Conservation (phyloP, 2,329 filamentous ascomycete species). For the Nemania serpens region DNA sequence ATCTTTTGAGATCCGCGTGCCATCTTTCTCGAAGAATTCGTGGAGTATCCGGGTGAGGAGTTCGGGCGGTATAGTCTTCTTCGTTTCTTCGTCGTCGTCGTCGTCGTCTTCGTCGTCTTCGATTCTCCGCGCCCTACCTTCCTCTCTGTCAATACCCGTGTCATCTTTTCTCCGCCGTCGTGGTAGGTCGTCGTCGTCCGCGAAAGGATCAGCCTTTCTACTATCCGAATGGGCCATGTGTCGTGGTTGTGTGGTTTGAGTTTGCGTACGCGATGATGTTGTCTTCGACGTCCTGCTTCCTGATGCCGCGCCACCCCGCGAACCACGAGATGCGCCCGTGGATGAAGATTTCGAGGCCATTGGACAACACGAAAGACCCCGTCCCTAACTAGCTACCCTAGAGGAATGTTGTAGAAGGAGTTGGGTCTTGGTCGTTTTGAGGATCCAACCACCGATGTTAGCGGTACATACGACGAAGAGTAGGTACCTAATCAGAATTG, state of each 20-base stretch:
- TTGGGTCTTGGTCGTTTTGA: not conserved
- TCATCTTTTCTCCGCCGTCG: slow-evolving; percentile 16
- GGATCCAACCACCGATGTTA: not conserved
- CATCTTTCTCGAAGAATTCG: slow-evolving; percentile 74
- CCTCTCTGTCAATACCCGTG: slow-evolving; percentile 34
- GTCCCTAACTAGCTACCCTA: not conserved
- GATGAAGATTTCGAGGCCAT: slow-evolving; percentile 53
- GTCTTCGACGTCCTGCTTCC: slow-evolving; percentile 23
- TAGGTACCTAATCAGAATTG: too few species aligned
- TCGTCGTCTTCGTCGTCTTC: slow-evolving; percentile 42
- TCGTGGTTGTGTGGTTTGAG: slow-evolving; percentile 14
- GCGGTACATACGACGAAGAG: not conserved
- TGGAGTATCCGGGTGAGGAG: slow-evolving; percentile 78
- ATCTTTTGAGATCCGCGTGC: slow-evolving; percentile 75
- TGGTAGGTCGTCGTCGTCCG: slow-evolving; percentile 28
- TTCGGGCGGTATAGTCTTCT: slow-evolving; percentile 68
- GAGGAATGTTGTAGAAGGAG: not conserved
- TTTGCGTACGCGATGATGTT: slow-evolving; percentile 25
- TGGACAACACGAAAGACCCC: not conserved
- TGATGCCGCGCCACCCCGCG: slow-evolving; percentile 28
- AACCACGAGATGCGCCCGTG: slow-evolving; percentile 43
- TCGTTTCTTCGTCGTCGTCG: slow-evolving; percentile 43
- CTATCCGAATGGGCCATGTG: slow-evolving; percentile 24
- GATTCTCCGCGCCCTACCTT: slow-evolving; percentile 36
- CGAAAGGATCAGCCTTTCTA: slow-evolving; percentile 38